Conservation (phyloP, 2,329 filamentous ascomycete species). For the Harringtonia lauricola region DNA sequence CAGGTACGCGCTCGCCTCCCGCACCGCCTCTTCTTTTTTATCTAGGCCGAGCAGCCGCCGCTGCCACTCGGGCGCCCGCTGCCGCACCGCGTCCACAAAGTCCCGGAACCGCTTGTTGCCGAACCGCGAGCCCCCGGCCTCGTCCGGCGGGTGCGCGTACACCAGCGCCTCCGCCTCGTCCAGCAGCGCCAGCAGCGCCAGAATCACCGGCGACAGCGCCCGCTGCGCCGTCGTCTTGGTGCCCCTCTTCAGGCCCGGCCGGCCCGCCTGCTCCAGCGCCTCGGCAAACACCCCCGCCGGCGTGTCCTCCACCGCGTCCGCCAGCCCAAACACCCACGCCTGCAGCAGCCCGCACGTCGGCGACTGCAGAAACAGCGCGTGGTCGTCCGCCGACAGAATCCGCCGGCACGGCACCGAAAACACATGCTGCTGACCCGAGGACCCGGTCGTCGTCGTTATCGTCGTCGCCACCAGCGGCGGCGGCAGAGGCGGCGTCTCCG, state of each 20-base stretch:
- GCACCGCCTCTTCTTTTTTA: constrained; percentile 35
- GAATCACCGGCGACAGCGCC: constrained; percentile 52
- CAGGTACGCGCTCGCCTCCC: constrained; percentile 72
- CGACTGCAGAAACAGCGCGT: constrained; percentile 70
- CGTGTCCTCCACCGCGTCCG: constrained; percentile 66
- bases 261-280: constrained; percentile 1
- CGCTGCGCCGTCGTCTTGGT: constrained; percentile 6
- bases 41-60: constrained; percentile 26
- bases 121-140: constrained; percentile 82
- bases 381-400: constrained; percentile 73
- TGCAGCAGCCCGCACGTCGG: constrained; percentile 65
- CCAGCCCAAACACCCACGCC: constrained; percentile 77
- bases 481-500: constrained; percentile 64
- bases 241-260: no score
- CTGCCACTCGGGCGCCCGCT: constrained; percentile 52
- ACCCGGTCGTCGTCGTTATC: constrained; percentile 41
- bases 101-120: constrained; percentile 85
- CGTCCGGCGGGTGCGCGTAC: constrained; percentile 62
- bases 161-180: constrained; percentile 58
- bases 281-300: constrained; percentile 23
- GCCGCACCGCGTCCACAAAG: constrained; percentile 61
- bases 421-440: constrained; percentile 23
- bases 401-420: constrained; percentile 63
- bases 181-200: constrained; percentile 58
- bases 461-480: constrained; percentile 49